Conservation (phyloP, 164 flowering plant species). For the Magnolia kwangsiensis region DNA sequence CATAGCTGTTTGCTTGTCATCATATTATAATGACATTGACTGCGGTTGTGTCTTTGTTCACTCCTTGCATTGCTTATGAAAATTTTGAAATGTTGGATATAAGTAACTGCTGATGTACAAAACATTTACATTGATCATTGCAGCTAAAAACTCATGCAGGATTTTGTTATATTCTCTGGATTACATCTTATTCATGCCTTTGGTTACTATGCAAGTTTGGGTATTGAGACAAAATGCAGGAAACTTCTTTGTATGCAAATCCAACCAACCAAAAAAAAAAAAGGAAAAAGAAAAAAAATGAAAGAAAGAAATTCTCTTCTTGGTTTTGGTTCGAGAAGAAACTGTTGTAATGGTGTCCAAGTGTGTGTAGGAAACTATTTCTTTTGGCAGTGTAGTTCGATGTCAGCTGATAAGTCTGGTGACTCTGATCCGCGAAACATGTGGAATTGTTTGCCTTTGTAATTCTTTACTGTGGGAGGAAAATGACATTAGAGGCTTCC, state of each 20-base stretch:
- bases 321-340: constrained; percentile 1
- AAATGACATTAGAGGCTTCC: not conserved
- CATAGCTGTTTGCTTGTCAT: no score
- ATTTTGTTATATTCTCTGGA: not conserved
- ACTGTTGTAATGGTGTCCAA: not conserved
- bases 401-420: constrained; percentile 1
- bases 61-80: no score
- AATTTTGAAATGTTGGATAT: not conserved
- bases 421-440: not conserved
- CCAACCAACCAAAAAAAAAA: no score
- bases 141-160: constrained; percentile 1
- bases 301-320: not conserved
- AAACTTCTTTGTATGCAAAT: constrained; percentile 2
- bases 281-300: not conserved
- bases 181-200: not conserved
- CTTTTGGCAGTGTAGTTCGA: not conserved
- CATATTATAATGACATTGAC: no score
- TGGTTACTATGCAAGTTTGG: not conserved
- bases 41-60: no score
- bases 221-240: not conserved
- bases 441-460: not conserved
- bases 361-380: not conserved
- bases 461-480: not conserved
- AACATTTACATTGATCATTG: constrained; percentile 2
- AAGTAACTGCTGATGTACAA: not conserved